Conservation (phyloP, 257 asterid genomes). For the Phtheirospermum japonicum region DNA sequence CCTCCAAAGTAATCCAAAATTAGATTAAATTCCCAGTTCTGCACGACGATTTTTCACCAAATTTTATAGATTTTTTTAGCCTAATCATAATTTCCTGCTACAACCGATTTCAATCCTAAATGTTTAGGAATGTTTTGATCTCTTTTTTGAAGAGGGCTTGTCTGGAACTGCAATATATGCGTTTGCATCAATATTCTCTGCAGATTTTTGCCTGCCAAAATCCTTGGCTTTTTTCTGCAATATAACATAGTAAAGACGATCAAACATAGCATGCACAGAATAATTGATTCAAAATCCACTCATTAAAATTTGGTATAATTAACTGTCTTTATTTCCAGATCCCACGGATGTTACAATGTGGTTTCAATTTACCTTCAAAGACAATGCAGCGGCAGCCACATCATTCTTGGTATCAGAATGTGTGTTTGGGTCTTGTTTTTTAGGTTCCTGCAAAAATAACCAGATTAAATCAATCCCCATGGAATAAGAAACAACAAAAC, state of each 20-base stretch:
- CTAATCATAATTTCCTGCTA: background rate
- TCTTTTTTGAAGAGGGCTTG: constrained; percentile 40
- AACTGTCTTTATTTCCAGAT: background rate
- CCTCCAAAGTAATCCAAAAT: background rate
- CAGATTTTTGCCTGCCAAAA: constrained; percentile 46
- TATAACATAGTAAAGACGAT: background rate
- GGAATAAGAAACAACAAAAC: background rate
- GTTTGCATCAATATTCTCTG: constrained; percentile 61
- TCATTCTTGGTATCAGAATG: constrained; percentile 42
- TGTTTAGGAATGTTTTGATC: constrained; percentile 37
- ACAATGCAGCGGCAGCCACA: constrained; percentile 47
- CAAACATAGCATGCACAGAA: background rate
- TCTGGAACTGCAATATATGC: constrained; percentile 56
- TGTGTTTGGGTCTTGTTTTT: constrained; percentile 26
- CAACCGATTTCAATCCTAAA: constrained; percentile 3
- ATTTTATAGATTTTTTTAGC: background rate
- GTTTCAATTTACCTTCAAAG: constrained; percentile 61
- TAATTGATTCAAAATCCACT: background rate
- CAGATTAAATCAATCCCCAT: constrained; percentile 8
- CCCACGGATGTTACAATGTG: background rate
- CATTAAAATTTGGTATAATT: no score
- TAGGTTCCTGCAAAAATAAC: constrained; percentile 54
- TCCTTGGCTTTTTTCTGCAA: constrained; percentile 72
- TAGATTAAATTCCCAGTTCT: background rate
- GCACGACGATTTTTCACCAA: background rate